A percentile compares a stretch with the other conserved stretches of the same genome.
Conservation (phyloP, 1,139 yeast genomes). For the Magnusiomyces tetraspermus region DNA sequence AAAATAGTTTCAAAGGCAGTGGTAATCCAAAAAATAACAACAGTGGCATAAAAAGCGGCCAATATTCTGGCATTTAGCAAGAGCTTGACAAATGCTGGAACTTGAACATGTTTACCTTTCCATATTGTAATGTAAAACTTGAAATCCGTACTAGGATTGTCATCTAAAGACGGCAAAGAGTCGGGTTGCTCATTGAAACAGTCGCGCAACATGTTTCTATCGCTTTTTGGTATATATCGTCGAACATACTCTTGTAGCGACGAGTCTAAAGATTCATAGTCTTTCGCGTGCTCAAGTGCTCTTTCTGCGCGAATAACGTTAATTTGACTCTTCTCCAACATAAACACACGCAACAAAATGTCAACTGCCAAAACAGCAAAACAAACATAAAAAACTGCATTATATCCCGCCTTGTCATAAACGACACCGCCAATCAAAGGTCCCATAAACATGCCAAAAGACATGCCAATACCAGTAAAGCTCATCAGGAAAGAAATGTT, state of each 20-base stretch:
- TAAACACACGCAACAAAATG: slow-evolving; percentile 28
- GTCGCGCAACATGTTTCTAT: neutral
- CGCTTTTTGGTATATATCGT: neutral
- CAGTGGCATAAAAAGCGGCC: slow-evolving; percentile 23
- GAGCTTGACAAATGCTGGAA: slow-evolving; percentile 21
- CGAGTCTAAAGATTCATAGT: neutral
- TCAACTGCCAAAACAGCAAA: slow-evolving; percentile 29
- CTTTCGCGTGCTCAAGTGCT: slow-evolving; percentile 7
- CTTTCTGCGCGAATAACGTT: slow-evolving; percentile 3
- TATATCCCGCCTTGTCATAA: slow-evolving; percentile 30
- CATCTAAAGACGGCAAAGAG: too few relatives aligned
- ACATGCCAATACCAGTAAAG: slow-evolving; percentile 29
- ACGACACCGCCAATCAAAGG: slow-evolving; percentile 33
- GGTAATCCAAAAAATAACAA: slow-evolving; percentile 28
- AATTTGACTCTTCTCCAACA: slow-evolving; percentile 24
- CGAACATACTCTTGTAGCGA: neutral
- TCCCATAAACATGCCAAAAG: slow-evolving; percentile 29
- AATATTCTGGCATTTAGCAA: slow-evolving; percentile 21
- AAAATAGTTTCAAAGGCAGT: slow-evolving; percentile 31
- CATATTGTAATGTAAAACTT: neutral
- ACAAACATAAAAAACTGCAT: slow-evolving; percentile 29
- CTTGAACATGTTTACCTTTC: neutral
- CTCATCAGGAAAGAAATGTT: slow-evolving; percentile 27
- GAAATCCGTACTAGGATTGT: neutral
- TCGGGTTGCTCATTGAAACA: neutral